phyloP scores from a whole-genome alignment of 2,329 filamentous ascomycete species.

The Penicillium nordicum region DNA sequence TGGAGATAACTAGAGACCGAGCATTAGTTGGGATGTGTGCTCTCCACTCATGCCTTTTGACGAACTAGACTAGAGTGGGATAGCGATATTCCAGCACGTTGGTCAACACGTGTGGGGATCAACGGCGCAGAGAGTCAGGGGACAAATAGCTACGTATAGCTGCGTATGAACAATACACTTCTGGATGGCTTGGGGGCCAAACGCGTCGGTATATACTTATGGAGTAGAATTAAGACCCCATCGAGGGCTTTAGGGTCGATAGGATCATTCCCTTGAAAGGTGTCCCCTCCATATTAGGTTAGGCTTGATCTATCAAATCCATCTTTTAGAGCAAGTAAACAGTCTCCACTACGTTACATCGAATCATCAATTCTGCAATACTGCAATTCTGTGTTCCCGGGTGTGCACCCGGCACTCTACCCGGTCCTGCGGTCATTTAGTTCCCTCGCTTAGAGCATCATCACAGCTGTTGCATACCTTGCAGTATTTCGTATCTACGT shows the following conservation, averaged over 20 bases:
- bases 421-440: neutral
- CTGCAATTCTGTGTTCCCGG: neutral
- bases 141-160: neutral
- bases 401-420: neutral
- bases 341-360: neutral
- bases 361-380: neutral
- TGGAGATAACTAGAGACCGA: neutral
- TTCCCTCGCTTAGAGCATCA: neutral
- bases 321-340: neutral
- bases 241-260: neutral
- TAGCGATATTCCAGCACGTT: neutral
- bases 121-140: neutral
- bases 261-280: neutral
- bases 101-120: slow-evolving; percentile 2
- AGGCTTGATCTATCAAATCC: neutral
- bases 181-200: neutral
- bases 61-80: slow-evolving; percentile 2
- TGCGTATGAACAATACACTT: neutral
- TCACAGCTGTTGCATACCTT: neutral
- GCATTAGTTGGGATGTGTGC: neutral
- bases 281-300: neutral
- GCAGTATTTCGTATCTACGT: neutral
- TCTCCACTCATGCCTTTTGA: neutral
- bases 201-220: neutral
- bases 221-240: neutral